These are phyloP conservation scores for Calophaca sinica DNA, from an alignment of 306 rosid species.

Conservation along the genomic window DNA sequence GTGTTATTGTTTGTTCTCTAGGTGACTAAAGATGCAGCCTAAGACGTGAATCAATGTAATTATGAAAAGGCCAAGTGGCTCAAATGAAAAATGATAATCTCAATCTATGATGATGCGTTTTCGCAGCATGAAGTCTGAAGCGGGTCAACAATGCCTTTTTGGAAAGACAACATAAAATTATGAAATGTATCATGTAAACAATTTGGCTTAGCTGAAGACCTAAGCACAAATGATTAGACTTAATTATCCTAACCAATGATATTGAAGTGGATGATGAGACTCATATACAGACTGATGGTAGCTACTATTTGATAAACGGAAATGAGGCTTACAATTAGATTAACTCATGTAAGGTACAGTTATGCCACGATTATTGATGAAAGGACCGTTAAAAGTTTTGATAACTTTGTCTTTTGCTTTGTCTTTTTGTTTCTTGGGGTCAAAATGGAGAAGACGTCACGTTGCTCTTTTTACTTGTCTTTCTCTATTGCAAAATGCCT, in stretches of 20 bases:
- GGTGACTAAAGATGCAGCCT: constrained; percentile 40
- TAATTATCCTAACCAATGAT: constrained; percentile 30
- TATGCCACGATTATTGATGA: constrained; percentile 30
- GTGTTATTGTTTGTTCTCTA: constrained; percentile 42
- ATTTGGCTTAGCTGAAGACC: constrained; percentile 44
- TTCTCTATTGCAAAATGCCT: too few relatives aligned
- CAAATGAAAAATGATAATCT: constrained; percentile 47
- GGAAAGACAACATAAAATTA: constrained; percentile 37
- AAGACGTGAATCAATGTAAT: constrained; percentile 36
- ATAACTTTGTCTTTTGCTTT: too few relatives aligned
- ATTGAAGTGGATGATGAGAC: constrained; percentile 28
- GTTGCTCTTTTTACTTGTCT: constrained; percentile 1
- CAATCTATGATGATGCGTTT: constrained; percentile 47
- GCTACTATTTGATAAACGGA: constrained; percentile 23
- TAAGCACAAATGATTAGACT: constrained; percentile 48
- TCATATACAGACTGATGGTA: constrained; percentile 9
- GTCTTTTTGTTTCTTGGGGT: too few relatives aligned
- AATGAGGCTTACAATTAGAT: not conserved
- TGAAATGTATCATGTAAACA: constrained; percentile 33
- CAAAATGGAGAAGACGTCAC: too few relatives aligned
- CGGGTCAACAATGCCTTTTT: constrained; percentile 53
- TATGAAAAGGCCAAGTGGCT: constrained; percentile 50
- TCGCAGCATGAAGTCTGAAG: constrained; percentile 35
- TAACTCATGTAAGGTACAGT: constrained; percentile 10
- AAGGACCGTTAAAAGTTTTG: constrained; percentile 14